These are phyloP conservation scores for Quambalaria eucalypti DNA, from an alignment of 1,284 basidiomycete species.

Conservation along the genomic window DNA sequence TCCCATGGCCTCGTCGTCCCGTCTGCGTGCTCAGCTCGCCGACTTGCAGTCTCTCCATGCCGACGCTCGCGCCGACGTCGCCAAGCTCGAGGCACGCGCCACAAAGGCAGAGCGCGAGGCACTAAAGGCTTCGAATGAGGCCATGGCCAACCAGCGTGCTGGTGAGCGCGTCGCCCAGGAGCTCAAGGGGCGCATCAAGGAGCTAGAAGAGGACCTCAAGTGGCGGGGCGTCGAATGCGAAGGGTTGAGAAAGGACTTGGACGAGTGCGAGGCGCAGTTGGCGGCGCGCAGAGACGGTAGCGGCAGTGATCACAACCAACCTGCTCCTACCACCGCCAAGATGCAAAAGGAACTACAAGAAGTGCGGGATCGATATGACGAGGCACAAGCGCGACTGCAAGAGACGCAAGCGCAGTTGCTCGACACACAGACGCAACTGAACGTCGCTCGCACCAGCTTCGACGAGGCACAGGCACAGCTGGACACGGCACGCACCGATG, in stretches of 20 bases:
- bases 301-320: not conserved
- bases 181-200: not conserved
- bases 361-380: not conserved
- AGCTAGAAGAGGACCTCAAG: slow-evolving; percentile 3
- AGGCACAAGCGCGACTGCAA: not conserved
- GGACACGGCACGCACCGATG: not conserved
- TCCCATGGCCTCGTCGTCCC: no score
- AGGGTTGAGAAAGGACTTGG: not conserved
- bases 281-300: not conserved
- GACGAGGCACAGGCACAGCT: not conserved
- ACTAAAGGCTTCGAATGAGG: slow-evolving; percentile 6
- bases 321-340: not conserved
- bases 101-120: slow-evolving; percentile 4
- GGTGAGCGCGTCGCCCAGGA: not conserved
- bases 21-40: not conserved
- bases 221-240: not conserved
- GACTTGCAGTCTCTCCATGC: not conserved
- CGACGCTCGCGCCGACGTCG: not conserved
- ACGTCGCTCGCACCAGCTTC: not conserved
- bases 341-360: not conserved
- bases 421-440: not conserved
- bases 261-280: not conserved
- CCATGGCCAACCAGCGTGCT: not conserved
- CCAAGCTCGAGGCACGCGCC: not conserved
- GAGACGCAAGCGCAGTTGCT: not conserved